Percentiles rank a stretch among this genome's conserved stretches.
These are phyloP conservation scores for Aleurites moluccanus DNA, from an alignment of 441 rosid genomes.

Conservation along the genomic window DNA sequence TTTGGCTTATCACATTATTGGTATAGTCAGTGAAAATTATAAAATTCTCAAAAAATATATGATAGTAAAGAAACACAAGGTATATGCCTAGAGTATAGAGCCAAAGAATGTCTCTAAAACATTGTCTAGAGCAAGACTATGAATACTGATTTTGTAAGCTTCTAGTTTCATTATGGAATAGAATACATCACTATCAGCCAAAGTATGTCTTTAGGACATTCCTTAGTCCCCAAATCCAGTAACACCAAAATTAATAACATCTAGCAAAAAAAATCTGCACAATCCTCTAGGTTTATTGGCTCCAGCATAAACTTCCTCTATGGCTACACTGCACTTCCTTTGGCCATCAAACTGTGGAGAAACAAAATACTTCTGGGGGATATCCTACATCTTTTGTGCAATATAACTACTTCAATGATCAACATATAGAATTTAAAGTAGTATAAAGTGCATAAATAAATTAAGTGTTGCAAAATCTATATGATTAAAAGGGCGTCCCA, in stretches of 20 bases:
- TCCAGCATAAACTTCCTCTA: not conserved
- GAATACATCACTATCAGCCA: not conserved
- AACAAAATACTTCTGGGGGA: not conserved
- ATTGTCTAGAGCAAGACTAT: not conserved
- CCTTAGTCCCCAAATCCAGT: not conserved
- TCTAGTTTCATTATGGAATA: not conserved
- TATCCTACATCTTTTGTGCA: not conserved
- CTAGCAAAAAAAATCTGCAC: not conserved
- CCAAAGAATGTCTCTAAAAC: too few species aligned
- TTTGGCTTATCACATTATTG: not conserved
- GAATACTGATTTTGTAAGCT: not conserved
- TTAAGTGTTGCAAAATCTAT: not conserved
- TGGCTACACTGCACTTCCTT: not conserved
- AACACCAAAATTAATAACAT: not conserved
- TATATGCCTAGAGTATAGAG: too few species aligned
- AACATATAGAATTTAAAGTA: not conserved
- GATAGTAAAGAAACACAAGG: too few species aligned
- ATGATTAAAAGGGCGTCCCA: not conserved
- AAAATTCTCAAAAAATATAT: not conserved
- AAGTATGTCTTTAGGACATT: not conserved
- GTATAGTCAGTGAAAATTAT: not conserved
- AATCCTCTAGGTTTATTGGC: not conserved
- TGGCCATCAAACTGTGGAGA: not conserved
- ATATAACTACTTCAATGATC: not conserved
- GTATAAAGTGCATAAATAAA: not conserved